Percentiles rank a stretch among this genome's conserved stretches.
Conservation (phyloP, 495 filamentous ascomycete species). For the Astrocystis sublimbata region DNA sequence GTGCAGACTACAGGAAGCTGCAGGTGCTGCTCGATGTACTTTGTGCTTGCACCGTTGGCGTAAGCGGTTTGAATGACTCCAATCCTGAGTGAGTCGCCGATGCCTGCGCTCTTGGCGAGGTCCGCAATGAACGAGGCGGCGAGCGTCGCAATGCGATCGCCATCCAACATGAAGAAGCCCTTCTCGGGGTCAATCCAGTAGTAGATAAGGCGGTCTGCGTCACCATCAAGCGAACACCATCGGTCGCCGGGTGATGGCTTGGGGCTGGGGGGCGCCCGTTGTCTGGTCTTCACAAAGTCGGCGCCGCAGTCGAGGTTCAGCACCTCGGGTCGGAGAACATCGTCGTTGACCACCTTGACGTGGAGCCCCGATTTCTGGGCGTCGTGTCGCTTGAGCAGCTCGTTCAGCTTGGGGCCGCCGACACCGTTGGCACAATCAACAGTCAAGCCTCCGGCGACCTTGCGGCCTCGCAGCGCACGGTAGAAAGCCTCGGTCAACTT, state of each 20-base stretch:
- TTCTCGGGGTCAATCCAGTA: slow-evolving; percentile 84
- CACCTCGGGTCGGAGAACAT: slow-evolving; percentile 81
- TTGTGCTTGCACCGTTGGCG: slow-evolving; percentile 93
- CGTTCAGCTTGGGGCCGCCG: slow-evolving; percentile 85
- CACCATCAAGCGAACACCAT: slow-evolving; percentile 91
- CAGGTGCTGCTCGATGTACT: slow-evolving; percentile 83
- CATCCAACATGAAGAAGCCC: slow-evolving; percentile 87
- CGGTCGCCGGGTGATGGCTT: slow-evolving; percentile 73
- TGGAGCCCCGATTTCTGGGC: slow-evolving; percentile 65
- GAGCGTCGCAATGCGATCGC: slow-evolving; percentile 94
- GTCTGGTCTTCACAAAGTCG: slow-evolving; percentile 96
- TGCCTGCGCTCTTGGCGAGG: slow-evolving; percentile 74
- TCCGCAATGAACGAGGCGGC: slow-evolving; percentile 93
- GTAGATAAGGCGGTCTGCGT: slow-evolving; percentile 93
- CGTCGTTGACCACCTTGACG: slow-evolving; percentile 87
- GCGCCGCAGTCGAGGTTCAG: slow-evolving; percentile 93
- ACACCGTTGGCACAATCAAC: slow-evolving; percentile 98
- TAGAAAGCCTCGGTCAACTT: slow-evolving; percentile 82
- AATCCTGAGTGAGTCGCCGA: slow-evolving; percentile 77
- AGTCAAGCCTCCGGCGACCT: slow-evolving; percentile 66
- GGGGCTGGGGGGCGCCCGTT: slow-evolving; percentile 82
- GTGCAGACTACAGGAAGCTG: slow-evolving; percentile 91
- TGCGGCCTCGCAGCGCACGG: slow-evolving; percentile 73
- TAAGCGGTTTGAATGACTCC: slow-evolving; percentile 97
- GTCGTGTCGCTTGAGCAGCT: slow-evolving; percentile 82